Percentiles rank a stretch among this genome's conserved stretches.
Conservation (phyloP, 1,139 yeast species). For the Debaryomyces nepalensis region DNA sequence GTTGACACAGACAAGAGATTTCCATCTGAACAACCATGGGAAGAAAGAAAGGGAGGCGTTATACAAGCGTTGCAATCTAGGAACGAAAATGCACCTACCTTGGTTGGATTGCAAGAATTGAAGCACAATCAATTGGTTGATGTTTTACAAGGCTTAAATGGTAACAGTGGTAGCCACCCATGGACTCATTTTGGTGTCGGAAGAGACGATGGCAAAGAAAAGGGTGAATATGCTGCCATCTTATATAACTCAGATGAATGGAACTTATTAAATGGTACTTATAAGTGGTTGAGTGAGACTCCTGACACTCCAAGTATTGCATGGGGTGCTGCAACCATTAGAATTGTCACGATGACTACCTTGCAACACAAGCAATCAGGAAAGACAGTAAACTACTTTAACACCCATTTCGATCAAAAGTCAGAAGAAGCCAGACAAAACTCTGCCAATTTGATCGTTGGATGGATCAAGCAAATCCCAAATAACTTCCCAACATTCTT, state of each 20-base stretch:
- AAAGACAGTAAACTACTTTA: constrained; percentile 37
- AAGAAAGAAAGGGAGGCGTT: constrained; percentile 28
- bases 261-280: constrained; percentile 35
- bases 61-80: constrained; percentile 23
- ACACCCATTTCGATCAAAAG: constrained; percentile 51
- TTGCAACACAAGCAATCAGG: constrained; percentile 29
- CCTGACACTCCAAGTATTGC: constrained; percentile 46
- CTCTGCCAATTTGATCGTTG: constrained; percentile 35
- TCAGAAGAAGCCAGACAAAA: constrained; percentile 43
- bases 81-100: constrained; percentile 25
- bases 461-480: constrained; percentile 32
- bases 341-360: constrained; percentile 48
- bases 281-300: constrained; percentile 50
- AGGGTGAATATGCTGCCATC: constrained; percentile 53
- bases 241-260: constrained; percentile 39
- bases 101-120: constrained; percentile 39
- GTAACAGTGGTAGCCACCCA: constrained; percentile 17
- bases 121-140: constrained; percentile 35
- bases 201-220: constrained; percentile 48
- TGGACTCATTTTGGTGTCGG: constrained; percentile 55
- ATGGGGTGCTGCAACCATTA: constrained; percentile 47
- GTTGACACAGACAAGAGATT: constrained; percentile 25
- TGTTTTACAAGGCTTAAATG: constrained; percentile 28
- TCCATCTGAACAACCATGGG: constrained; percentile 34
- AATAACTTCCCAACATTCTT: constrained; percentile 38